Evolutionary conservation across 805 yeast genomes (phyloP).

Genomic region (Kuraishia ogatae): DNA sequence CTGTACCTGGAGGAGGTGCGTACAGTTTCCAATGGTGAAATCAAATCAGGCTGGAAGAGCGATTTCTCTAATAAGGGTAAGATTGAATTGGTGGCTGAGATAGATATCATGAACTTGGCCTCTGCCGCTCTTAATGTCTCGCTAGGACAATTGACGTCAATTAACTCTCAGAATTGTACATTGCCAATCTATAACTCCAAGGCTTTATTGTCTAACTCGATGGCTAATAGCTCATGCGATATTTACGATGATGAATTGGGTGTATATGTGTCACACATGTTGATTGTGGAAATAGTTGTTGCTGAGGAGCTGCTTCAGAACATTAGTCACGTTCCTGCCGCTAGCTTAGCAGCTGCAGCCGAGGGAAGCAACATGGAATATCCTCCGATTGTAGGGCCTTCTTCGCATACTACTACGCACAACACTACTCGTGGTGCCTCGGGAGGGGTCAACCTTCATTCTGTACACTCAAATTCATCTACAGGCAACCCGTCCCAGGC

Average conservation of each 20-base stretch:
- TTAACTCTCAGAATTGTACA: conserved; percentile 23
- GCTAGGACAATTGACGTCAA: conserved; percentile 16
- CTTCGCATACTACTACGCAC: not conserved
- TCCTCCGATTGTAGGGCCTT: not conserved
- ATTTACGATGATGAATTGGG: conserved; percentile 78
- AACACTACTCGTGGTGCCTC: not conserved
- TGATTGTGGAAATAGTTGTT: conserved; percentile 83
- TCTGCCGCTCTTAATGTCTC: conserved; percentile 35
- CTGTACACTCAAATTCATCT: not conserved
- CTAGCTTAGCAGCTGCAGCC: not conserved
- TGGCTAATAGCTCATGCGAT: conserved; percentile 64
- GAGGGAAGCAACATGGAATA: not conserved
- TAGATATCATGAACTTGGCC: conserved; percentile 48
- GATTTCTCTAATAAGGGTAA: conserved; percentile 76
- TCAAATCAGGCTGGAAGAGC: conserved; percentile 91
- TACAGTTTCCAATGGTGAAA: conserved; percentile 68
- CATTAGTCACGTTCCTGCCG: not conserved
- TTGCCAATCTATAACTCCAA: conserved; percentile 19
- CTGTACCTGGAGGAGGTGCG: conserved; percentile 67
- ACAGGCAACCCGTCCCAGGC: conserved; percentile 21
- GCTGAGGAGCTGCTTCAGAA: conserved; percentile 70
- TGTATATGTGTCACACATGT: conserved; percentile 61
- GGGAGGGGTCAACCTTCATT: not conserved
- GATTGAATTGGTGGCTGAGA: conserved; percentile 71
- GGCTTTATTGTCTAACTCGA: conserved; percentile 10